Base-by-base conservation (phyloP, 352 stramenopile species). In the Phytophthora pisi region DNA sequence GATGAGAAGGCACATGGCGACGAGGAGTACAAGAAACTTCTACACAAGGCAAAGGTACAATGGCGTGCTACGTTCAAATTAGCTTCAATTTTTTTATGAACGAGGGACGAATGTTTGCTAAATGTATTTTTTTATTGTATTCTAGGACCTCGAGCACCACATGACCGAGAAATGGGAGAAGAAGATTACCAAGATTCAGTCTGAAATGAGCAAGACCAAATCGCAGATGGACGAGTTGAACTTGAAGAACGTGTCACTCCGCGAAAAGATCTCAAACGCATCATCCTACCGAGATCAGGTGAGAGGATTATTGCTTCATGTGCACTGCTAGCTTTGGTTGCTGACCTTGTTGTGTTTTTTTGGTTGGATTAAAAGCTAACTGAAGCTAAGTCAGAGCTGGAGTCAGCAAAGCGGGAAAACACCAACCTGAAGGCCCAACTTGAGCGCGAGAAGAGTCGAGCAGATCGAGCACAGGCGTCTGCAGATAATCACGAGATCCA, bases 111-210 rank as follows among this genome's bases (percentile, higher is more conserved):
- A 40, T 40, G 34, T 16, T 40, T 40, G 34, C 34, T 40, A 40
- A 40, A 40, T 16, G 1, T 1, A 23, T 67, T 40, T 23, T 3
- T 18, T 9, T 18, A 18, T 4, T 47, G 13, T 3, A 31, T 26
- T 26, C 8, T 40, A 90, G 64, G 85, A 93, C 50, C 72, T 88
- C 4, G 78, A 88, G 46, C 66, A 85, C 30, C 80, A 90, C 45
- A 77, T 92, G 20, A 82, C 86, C 9, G 82, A 93, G 2, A 86
- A 89, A 42, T 95, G 88, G 88, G 84, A 93, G 56, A 83, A 86
- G 26, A 90, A 91, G 50, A 58, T 96, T 6, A 70, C 67, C 3
- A 91, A 90, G 45, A 78, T 91, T 26, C 82, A 91, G 50, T 65
- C 75, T 0, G 88, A 96, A 43, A 72, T 84, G 65, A 77, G 67